Base-by-base conservation (phyloP, 176 grass and related monocot genomes). In the Aegilops sharonensis region DNA sequence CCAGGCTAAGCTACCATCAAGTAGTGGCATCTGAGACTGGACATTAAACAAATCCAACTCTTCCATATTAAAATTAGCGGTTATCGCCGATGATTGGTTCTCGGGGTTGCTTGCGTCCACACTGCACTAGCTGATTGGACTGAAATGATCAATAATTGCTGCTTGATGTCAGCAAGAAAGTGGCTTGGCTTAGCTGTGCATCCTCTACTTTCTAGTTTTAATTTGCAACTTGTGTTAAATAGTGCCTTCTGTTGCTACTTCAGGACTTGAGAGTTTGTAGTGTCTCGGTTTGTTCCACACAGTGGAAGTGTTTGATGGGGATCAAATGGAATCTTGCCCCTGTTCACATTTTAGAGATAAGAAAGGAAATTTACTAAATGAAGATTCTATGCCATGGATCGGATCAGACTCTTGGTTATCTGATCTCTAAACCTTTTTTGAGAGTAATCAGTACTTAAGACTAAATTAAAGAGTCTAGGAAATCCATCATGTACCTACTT, bases 61-160 rank as follows among this genome's bases (percentile, higher is more conserved):
- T 32, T 32, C 1, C 23, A 8, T 71, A 17, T 31, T 40, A 9
- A 50, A 50, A 69, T 54, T 29, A 78, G 14, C 42, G 4, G 3
- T 50, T 52, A 23, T 3, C 23, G 2, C 5, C 17, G 62, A 81
- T 85, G 71, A 71, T 85, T 85, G 69, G 61, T 52, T 87, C 48
- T 86, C 27, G 45, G 35, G 11, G 75, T 87, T 79, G 39, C 23
- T 91, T 84, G 68, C 54, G 52, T 79, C 37, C 12, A 81, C 77
- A 68, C 72, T 31, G 85, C 85, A 81, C 20, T 77, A 15, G 11
- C 79, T 77, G 13, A 81, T 85, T 88, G 85, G 70, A 81, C 62
- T 70, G 71, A 69, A 27, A 17, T 52, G 50, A 85, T 85, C 85
- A 88, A 91, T 91, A 68, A 91, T 91, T 88, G 81, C 17, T 30